These are phyloP conservation scores for Ceratocystiopsis sp. DNA, from an alignment of 2,329 filamentous ascomycete genomes.

Conservation along the genomic window DNA sequence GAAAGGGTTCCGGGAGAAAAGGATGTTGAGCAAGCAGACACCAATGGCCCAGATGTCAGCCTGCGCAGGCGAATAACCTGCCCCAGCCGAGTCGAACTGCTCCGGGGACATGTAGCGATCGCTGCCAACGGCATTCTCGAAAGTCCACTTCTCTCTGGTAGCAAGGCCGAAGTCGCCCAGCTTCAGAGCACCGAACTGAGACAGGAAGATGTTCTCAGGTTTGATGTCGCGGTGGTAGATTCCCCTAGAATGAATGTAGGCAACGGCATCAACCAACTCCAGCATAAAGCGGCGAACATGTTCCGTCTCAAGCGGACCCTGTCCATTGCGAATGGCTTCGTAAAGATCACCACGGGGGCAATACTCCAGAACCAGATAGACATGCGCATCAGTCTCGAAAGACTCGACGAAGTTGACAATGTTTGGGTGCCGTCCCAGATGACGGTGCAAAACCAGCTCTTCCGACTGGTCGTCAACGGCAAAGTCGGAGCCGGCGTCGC, in stretches of 20 bases:
- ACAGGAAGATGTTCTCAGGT: conserved; percentile 96
- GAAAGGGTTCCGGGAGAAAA: conserved; percentile 95
- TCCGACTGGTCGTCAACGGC: conserved; percentile 70
- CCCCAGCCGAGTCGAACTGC: conserved; percentile 78
- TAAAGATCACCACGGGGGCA: conserved; percentile 93
- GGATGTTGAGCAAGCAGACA: conserved; percentile 86
- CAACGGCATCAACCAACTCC: conserved; percentile 75
- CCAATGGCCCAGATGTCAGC: conserved; percentile 96
- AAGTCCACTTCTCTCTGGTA: conserved; percentile 76
- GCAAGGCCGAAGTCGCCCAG: conserved; percentile 92
- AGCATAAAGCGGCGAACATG: conserved; percentile 97
- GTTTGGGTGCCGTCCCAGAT: conserved; percentile 66
- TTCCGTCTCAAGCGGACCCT: conserved; percentile 82
- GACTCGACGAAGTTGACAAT: conserved; percentile 84
- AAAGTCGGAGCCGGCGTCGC: conserved; percentile 43
- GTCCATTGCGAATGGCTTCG: conserved; percentile 81
- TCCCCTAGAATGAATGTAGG: conserved; percentile 78
- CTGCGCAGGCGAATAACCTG: conserved; percentile 80
- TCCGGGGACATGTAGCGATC: conserved; percentile 99
- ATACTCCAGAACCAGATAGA: conserved; percentile 88
- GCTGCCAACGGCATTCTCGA: conserved; percentile 85
- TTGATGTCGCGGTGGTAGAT: conserved; percentile 98
- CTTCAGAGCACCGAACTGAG: conserved; percentile 76
- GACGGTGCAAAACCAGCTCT: conserved; percentile 63
- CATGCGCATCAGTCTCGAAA: conserved; percentile 81